phyloP scores from a whole-genome alignment of 176 grass and related monocot genomes.

The Thinopyrum elongatum region DNA sequence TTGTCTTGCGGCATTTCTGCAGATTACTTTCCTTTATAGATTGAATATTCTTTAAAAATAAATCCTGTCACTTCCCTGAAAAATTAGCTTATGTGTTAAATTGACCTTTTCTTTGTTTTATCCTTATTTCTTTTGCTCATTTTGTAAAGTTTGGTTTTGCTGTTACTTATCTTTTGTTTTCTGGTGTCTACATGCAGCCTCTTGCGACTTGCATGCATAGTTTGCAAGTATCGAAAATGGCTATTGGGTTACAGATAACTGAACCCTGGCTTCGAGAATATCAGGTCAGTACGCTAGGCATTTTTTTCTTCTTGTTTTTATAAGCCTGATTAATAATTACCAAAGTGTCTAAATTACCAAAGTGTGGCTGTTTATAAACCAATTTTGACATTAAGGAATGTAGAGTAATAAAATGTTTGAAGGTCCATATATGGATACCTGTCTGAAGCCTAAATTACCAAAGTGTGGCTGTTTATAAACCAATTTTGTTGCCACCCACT shows the following conservation, averaged over 20 bases:
- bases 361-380: too few relatives aligned
- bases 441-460: not conserved
- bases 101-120: not conserved
- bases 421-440: not conserved
- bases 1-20: not conserved
- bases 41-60: not conserved
- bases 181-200: slow-evolving; percentile 51
- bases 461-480: not conserved
- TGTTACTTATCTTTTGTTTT: slow-evolving; percentile 19
- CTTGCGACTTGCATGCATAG: slow-evolving; percentile 86
- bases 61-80: slow-evolving; percentile 12
- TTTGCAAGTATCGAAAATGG: slow-evolving; percentile 72
- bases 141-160: slow-evolving; percentile 11
- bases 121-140: slow-evolving; percentile 3
- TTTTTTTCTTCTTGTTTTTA: not conserved
- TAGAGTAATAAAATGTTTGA: not conserved
- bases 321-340: not conserved
- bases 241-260: slow-evolving; percentile 78
- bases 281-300: slow-evolving; percentile 53
- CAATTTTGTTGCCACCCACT: not conserved
- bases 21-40: not conserved
- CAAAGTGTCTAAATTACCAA: too few relatives aligned
- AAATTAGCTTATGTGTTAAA: not conserved
- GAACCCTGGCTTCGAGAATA: slow-evolving; percentile 99
- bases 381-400: not conserved